These are phyloP conservation scores for Fusarium drepaniforme DNA, from an alignment of 2,329 filamentous ascomycete species.

Conservation along the genomic window DNA sequence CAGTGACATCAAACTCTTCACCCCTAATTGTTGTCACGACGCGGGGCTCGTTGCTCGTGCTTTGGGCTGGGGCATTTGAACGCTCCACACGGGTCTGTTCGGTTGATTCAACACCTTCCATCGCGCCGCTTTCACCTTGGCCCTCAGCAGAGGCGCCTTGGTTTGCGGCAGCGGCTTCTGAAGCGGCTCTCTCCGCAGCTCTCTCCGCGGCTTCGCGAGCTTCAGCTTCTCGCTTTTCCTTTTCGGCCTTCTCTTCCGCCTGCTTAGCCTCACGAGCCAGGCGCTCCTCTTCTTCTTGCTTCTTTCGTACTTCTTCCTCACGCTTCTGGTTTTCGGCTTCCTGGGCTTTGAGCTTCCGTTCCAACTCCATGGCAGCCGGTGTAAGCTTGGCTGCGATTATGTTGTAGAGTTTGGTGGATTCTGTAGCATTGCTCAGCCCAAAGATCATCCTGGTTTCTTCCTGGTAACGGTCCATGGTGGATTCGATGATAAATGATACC, in stretches of 20 bases:
- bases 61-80: conserved; percentile 44
- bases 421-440: conserved; percentile 69
- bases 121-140: conserved; percentile 57
- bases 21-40: conserved; percentile 88
- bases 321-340: conserved; percentile 65
- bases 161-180: conserved; percentile 63
- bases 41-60: conserved; percentile 56
- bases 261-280: conserved; percentile 78
- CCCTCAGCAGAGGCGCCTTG: conserved; percentile 9
- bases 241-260: conserved; percentile 74
- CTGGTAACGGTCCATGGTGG: conserved; percentile 84
- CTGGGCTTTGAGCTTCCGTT: conserved; percentile 76
- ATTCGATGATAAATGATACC: conserved; percentile 78
- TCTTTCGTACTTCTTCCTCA: conserved; percentile 69
- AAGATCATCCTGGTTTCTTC: conserved; percentile 93
- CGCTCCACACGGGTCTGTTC: conserved; percentile 49
- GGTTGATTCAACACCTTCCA: conserved; percentile 82
- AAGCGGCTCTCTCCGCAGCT: conserved; percentile 70
- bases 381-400: conserved; percentile 80
- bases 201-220: conserved; percentile 71
- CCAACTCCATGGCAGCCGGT: conserved; percentile 85
- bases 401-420: conserved; percentile 77
- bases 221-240: conserved; percentile 78
- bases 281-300: conserved; percentile 74
- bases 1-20: conserved; percentile 91